These are phyloP conservation scores for Diaporthe aspalathi DNA, from an alignment of 2,329 filamentous ascomycete genomes.

Conservation along the genomic window DNA sequence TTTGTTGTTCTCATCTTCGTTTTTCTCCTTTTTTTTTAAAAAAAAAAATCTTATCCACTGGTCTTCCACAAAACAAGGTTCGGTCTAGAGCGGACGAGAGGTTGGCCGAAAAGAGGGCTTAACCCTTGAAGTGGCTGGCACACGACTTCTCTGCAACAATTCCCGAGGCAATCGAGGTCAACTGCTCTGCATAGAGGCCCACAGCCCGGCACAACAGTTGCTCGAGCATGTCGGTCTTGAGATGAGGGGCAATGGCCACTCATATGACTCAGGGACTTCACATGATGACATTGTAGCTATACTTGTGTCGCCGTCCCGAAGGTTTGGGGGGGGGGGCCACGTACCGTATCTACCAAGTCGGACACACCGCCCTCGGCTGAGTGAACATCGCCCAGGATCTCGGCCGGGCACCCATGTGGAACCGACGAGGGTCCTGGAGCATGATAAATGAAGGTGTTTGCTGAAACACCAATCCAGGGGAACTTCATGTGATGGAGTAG, in stretches of 20 bases:
- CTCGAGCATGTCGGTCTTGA: neutral
- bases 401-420: constrained; percentile 1
- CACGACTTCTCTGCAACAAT: neutral
- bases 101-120: neutral
- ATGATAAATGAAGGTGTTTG: constrained; percentile 22
- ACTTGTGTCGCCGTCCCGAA: neutral
- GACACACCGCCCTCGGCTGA: constrained; percentile 25
- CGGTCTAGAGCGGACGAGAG: neutral
- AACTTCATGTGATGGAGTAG: neutral
- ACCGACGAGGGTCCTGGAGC: neutral
- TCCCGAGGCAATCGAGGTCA: neutral
- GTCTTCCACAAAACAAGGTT: neutral
- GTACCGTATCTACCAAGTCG: neutral
- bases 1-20: no score
- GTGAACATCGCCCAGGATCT: neutral
- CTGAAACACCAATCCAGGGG: constrained; percentile 13
- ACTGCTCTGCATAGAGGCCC: neutral
- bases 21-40: no score
- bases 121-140: neutral
- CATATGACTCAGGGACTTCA: constrained; percentile 7
- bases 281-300: neutral
- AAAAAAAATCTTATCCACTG: neutral
- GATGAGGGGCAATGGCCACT: neutral
- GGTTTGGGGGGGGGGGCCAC: neutral
- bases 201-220: neutral